Percentiles rank a stretch among this genome's conserved stretches.
Conservation (phyloP, 495 filamentous ascomycete species). For the Glonium stellatum region DNA sequence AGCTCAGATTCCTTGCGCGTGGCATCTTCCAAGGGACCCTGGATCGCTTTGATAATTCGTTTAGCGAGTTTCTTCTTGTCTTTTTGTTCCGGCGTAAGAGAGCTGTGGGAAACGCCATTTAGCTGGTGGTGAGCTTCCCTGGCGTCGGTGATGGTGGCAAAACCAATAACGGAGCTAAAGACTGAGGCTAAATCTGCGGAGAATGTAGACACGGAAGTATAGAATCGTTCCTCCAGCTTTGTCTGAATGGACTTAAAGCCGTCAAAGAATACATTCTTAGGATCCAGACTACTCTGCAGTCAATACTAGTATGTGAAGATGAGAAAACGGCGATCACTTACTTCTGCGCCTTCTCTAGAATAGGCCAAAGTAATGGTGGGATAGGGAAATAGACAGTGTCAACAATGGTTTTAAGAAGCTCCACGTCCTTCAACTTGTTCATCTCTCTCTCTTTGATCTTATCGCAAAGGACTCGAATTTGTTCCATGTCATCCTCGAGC, state of each 20-base stretch:
- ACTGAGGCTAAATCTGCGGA: conserved; percentile 63
- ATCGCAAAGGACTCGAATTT: conserved; percentile 60
- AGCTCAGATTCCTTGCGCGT: conserved; percentile 74
- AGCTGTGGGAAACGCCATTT: conserved; percentile 39
- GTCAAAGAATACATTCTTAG: conserved; percentile 60
- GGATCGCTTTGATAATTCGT: conserved; percentile 72
- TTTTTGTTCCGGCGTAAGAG: conserved; percentile 57
- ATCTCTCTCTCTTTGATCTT: conserved; percentile 64
- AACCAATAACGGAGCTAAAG: conserved; percentile 60
- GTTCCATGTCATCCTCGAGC: conserved; percentile 68
- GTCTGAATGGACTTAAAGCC: conserved; percentile 57
- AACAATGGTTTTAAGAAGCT: conserved; percentile 66
- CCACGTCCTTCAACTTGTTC: conserved; percentile 65
- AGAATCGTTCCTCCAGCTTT: conserved; percentile 62
- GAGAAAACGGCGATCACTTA: conserved; percentile 24
- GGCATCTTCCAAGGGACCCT: conserved; percentile 69
- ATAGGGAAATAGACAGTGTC: conserved; percentile 89
- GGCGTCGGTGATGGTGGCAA: conserved; percentile 46
- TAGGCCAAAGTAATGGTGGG: conserved; percentile 64
- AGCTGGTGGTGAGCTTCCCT: conserved; percentile 49
- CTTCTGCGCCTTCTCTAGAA: conserved; percentile 71
- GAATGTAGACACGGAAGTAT: conserved; percentile 68
- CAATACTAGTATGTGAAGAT: neutral
- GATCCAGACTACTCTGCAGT: conserved; percentile 54
- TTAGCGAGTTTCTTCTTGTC: conserved; percentile 67